Evolutionary conservation across 2,329 filamentous ascomycete genomes (phyloP).

Genomic region (Colletotrichum coccodes): DNA sequence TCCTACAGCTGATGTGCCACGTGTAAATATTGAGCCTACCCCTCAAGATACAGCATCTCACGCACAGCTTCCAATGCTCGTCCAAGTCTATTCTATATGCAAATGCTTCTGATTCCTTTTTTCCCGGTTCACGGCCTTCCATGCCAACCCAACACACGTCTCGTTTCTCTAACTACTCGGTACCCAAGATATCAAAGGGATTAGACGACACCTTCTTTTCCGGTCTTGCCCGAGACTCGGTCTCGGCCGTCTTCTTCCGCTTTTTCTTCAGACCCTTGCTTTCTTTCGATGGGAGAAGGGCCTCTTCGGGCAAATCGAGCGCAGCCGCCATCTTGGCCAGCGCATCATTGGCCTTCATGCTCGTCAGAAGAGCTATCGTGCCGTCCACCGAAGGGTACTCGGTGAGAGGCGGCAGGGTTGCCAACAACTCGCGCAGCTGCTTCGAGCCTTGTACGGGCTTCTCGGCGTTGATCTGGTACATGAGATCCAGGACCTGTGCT

Average conservation of each 20-base stretch:
- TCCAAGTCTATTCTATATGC: too few relatives aligned
- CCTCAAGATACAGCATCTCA: too few relatives aligned
- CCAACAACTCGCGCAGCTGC: conserved; percentile 7
- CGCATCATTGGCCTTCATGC: conserved; percentile 1
- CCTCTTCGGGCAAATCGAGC: not conserved
- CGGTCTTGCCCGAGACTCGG: not conserved
- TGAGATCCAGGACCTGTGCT: conserved; percentile 56
- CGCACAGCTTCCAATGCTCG: too few relatives aligned
- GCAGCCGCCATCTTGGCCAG: conserved; percentile 1
- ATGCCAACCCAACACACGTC: too few relatives aligned
- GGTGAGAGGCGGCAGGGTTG: conserved; percentile 11
- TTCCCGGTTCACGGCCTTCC: too few relatives aligned
- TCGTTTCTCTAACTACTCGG: too few relatives aligned
- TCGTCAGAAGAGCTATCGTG: conserved; percentile 6
- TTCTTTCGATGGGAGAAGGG: conserved; percentile 23
- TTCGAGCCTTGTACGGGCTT: not conserved
- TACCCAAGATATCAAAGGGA: conserved; percentile 22
- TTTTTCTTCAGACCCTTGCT: conserved; percentile 23
- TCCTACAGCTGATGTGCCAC: too few relatives aligned
- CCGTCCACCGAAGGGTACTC: conserved; percentile 23
- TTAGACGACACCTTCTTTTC: conserved; percentile 28
- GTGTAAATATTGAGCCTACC: too few relatives aligned
- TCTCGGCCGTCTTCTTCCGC: conserved; percentile 12
- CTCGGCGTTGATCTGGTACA: conserved; percentile 34
- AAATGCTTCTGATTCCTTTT: too few relatives aligned